Base-by-base conservation (phyloP, 306 rosid species). In the Datisca glomerata region DNA sequence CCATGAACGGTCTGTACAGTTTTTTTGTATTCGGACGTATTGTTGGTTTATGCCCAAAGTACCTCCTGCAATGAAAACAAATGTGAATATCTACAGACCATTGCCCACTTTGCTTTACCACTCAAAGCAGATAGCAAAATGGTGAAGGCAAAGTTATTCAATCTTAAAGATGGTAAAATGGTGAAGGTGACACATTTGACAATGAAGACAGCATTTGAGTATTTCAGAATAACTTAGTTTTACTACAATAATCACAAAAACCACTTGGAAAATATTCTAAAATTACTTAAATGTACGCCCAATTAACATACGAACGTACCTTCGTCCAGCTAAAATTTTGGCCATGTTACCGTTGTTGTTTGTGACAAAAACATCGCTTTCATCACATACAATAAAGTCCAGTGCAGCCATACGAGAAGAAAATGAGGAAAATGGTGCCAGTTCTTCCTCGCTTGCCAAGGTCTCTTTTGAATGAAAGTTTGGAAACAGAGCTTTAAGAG, bases 281-380 rank as follows among this genome's bases (percentile, higher is more conserved):
- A 27, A 27, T 27, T 27, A 10, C 32, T 5, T 27, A 27, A 27
- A 5, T 27, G 32, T 27, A 10, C 32, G n/a, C n/a, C n/a, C n/a
- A n/a, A n/a, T n/a, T n/a, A n/a, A n/a, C n/a, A n/a, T 10, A 3
- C 6, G 6, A 18, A 7, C 10, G 4, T 64, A 76, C 96, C 96
- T 87, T 47, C 93, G 59, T 51, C 97, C 97, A 16, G 97, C 94
- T 55, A 87, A 64, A 34, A 87, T 87, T 70, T 65, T 79, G 13
- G 97, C 97, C 97, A 87, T 87, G 57, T 87, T 87, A 6, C 97
- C 97, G n/a, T 87, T 87, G 70, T 87, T 87, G 64, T 87, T 87
- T 33, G 94, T 58, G 56, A 74, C 75, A 16, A 87, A 83, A 53
- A 87, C 94, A 39, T 76, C 81, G 33, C 97, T 87, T 53, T 74